phyloP scores from a whole-genome alignment of 2,329 filamentous ascomycete genomes.

The Lasiodiplodia theobromae region DNA sequence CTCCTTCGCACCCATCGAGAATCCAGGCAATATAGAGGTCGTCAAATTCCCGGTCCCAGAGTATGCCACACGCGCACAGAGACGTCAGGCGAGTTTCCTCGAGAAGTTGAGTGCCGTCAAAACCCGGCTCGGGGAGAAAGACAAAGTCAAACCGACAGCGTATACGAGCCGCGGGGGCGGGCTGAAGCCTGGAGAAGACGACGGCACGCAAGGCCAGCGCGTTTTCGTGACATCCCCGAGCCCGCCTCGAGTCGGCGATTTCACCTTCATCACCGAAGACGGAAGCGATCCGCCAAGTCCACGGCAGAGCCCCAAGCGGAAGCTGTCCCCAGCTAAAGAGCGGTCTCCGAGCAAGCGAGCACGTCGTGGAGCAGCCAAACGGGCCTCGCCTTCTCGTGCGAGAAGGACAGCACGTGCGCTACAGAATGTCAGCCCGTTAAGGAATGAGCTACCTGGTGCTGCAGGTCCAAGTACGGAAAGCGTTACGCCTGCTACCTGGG shows the following conservation, averaged over 20 bases:
- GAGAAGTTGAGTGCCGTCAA: constrained; percentile 25
- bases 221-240: constrained; percentile 6
- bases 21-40: neutral
- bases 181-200: constrained; percentile 13
- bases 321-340: neutral
- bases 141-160: constrained; percentile 12
- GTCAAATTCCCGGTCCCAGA: constrained; percentile 15
- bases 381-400: constrained; percentile 5
- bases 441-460: constrained; percentile 21
- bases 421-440: constrained; percentile 11
- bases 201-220: constrained; percentile 14
- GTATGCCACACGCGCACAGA: constrained; percentile 21
- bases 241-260: constrained; percentile 1
- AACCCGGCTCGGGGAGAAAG: constrained; percentile 26
- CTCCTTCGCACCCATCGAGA: constrained; percentile 8
- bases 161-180: constrained; percentile 16
- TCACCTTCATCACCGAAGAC: constrained; percentile 27
- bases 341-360: neutral
- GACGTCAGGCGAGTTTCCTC: constrained; percentile 24
- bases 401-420: neutral
- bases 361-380: neutral
- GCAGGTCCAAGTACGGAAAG: constrained; percentile 15
- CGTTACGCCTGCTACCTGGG: constrained; percentile 15
- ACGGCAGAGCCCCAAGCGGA: neutral
- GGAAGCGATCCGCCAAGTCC: constrained; percentile 19